These are phyloP conservation scores for Hypoxylon lenormandii DNA, from an alignment of 495 filamentous ascomycete genomes.

Conservation along the genomic window DNA sequence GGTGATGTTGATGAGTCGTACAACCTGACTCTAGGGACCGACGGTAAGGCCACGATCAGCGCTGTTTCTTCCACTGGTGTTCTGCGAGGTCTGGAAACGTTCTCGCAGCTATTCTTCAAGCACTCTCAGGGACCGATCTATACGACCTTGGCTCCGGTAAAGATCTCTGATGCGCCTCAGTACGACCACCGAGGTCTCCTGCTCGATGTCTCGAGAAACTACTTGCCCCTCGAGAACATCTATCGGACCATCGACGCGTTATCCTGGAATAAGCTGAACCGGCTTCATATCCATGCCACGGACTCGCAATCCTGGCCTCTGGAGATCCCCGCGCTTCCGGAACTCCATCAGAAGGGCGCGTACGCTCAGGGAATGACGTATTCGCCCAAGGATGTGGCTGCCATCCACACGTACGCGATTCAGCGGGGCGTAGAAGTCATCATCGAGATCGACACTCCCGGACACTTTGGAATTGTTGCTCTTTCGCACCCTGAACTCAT, in stretches of 20 bases:
- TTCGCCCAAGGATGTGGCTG: conserved; percentile 69
- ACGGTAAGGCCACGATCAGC: conserved; percentile 69
- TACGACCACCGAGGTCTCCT: conserved; percentile 80
- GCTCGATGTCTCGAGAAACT: conserved; percentile 77
- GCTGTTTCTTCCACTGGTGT: conserved; percentile 74
- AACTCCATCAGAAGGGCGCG: conserved; percentile 74
- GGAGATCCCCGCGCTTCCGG: conserved; percentile 77
- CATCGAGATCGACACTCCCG: conserved; percentile 84
- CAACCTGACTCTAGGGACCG: conserved; percentile 65
- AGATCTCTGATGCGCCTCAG: conserved; percentile 73
- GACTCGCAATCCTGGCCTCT: conserved; percentile 88
- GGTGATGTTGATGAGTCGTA: conserved; percentile 80
- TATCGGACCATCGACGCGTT: conserved; percentile 77
- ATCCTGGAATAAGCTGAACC: conserved; percentile 81
- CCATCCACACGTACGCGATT: conserved; percentile 74
- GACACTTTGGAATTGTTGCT: conserved; percentile 75
- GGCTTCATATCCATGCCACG: conserved; percentile 80
- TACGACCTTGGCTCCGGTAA: conserved; percentile 72
- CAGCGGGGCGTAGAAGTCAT: conserved; percentile 76
- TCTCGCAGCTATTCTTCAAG: conserved; percentile 79
- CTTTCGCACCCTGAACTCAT: conserved; percentile 78
- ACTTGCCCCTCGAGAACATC: conserved; percentile 71
- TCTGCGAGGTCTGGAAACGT: conserved; percentile 74
- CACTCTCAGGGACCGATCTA: conserved; percentile 71
- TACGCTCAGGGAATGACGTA: conserved; percentile 72